Evolutionary conservation across 805 yeast species (phyloP), one percentile per base, ranked within the genome.

Genomic region (Ogataea angusta): DNA sequence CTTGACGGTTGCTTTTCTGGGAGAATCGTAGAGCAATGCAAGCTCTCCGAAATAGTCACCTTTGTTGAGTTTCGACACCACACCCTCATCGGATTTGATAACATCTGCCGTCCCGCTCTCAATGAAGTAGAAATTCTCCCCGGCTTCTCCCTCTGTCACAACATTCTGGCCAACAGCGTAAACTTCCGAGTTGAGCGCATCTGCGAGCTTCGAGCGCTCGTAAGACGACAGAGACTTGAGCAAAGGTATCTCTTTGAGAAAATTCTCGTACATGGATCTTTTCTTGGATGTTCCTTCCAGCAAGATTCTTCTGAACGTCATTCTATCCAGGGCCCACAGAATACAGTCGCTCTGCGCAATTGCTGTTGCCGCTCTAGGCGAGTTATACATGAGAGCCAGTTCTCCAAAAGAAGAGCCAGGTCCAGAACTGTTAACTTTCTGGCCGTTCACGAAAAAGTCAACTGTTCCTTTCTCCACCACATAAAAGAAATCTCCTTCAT

Each of bases 41-140:
- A 93, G 80, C 67, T 93, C 99, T 51, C 99, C 99, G 63, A 93
- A 93, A 67, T 93, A 93, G 61, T 85, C 95, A 48, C 97, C 97
- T 56, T 84, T 80, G 33, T 73, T 66, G 45, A 88, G 70, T 12
- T 68, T 68, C 16, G 72, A 75, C 24, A 89, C 72, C 31, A 73
- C 71, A 17, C 90, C 90, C 32, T 73, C 73, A 27, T 71, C 78
- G 31, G 70, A 64, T 56, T 79, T 85, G 30, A 74, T 59, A 30
- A 93, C 93, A 46, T 79, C 78, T 42, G 95, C 95, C 41, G 73
- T 73, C 49, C 99, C 99, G 52, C 79, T 72, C 65, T 90, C 87
- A 40, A 85, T 78, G 43, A 85, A 63, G 57, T 80, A 85, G 54
- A 85, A 85, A 45, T 79, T 75, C 44, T 82, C 88, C 49, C 93